Conservation (phyloP, 306 rosid genomes). For the Prosopis cineraria region DNA sequence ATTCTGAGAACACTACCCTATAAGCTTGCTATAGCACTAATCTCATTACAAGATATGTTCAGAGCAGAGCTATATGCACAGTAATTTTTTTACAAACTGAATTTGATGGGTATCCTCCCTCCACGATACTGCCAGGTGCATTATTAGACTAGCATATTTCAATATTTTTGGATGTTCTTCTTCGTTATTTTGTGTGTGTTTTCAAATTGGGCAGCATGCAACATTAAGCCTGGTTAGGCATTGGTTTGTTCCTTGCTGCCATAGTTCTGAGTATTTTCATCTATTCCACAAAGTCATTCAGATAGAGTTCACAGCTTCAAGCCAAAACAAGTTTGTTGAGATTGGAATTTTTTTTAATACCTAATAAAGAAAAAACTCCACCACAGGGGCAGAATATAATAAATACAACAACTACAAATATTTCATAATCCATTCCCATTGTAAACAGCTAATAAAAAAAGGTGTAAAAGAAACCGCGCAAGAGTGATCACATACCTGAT, state of each 20-base stretch:
- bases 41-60: neutral
- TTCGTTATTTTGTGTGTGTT: neutral
- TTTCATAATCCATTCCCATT: constrained; percentile 15
- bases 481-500: constrained; percentile 61
- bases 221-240: too few species aligned
- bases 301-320: constrained; percentile 2
- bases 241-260: neutral
- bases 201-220: neutral
- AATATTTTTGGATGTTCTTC: neutral
- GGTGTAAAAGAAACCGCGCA: neutral
- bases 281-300: neutral
- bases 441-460: constrained; percentile 2
- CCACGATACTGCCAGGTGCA: neutral
- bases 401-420: neutral
- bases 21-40: neutral
- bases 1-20: neutral
- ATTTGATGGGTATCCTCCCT: neutral
- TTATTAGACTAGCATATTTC: neutral
- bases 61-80: neutral
- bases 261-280: neutral
- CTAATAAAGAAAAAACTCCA: neutral
- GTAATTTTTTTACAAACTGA: neutral
- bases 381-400: neutral
- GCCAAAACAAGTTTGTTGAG: constrained; percentile 8
- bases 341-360: neutral